Evolutionary conservation across 768 basidiomycete species (phyloP).

Genomic region (Grammothele lineata): DNA sequence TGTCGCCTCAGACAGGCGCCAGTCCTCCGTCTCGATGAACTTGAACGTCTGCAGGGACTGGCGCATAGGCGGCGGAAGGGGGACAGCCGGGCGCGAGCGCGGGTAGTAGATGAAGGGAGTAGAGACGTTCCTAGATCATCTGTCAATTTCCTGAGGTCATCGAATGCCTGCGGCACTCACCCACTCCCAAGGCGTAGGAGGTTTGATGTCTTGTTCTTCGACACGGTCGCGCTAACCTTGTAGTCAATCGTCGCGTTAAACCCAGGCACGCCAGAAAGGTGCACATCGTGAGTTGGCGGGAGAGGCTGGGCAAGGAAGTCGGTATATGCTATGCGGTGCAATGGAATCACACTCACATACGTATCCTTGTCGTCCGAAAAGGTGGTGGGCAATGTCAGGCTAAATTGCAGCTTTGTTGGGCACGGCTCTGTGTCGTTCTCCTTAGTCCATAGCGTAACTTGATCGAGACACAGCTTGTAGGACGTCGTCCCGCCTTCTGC

Average conservation of each 20-base stretch:
- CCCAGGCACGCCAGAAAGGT: slow-evolving; percentile 67
- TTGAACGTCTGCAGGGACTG: slow-evolving; percentile 26
- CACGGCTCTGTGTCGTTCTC: slow-evolving; percentile 39
- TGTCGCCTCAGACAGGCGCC: slow-evolving; percentile 43
- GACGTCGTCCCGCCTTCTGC: slow-evolving; percentile 61
- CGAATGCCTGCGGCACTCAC: slow-evolving; percentile 33
- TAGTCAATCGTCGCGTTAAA: slow-evolving; percentile 67
- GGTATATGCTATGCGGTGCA: slow-evolving; percentile 3
- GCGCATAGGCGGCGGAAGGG: slow-evolving; percentile 45
- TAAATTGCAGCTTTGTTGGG: slow-evolving; percentile 51
- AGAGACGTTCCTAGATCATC: slow-evolving; percentile 41
- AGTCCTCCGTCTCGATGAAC: slow-evolving; percentile 43
- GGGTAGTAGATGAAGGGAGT: slow-evolving; percentile 65
- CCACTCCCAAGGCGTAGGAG: slow-evolving; percentile 48
- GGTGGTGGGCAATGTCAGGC: slow-evolving; percentile 50
- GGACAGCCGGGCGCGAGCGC: slow-evolving; percentile 53
- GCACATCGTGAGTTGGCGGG: slow-evolving; percentile 67
- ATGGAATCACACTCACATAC: slow-evolving; percentile 44
- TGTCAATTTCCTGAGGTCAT: too few species aligned
- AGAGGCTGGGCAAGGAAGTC: slow-evolving; percentile 42
- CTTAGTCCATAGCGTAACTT: slow-evolving; percentile 55
- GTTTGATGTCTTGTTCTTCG: slow-evolving; percentile 48
- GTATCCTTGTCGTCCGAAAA: slow-evolving; percentile 52
- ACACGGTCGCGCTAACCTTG: slow-evolving; percentile 47
- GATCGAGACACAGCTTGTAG: slow-evolving; percentile 48